A percentile compares a stretch with the other conserved stretches of the same genome.
Evolutionary conservation across 257 asterid genomes (phyloP).

Genomic region (Rauvolfia tetraphylla): DNA sequence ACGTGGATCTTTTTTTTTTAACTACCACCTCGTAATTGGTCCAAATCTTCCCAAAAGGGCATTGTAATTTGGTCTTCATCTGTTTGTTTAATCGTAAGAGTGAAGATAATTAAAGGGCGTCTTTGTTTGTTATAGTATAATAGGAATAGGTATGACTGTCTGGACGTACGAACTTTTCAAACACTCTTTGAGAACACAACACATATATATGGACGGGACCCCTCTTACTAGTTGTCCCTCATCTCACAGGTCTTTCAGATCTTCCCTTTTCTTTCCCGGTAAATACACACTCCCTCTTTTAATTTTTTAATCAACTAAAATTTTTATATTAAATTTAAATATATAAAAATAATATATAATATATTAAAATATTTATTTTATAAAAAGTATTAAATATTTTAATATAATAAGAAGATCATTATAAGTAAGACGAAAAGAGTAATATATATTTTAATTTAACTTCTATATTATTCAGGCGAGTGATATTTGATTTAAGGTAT

Average conservation of each 20-base stretch:
- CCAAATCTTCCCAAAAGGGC: background rate
- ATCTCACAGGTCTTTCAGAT: background rate
- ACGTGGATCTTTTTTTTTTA: too few relatives aligned
- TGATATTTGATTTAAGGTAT: too few relatives aligned
- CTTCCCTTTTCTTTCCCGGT: background rate
- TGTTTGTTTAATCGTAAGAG: background rate
- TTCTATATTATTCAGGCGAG: too few relatives aligned
- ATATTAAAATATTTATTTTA: too few relatives aligned
- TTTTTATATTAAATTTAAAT: too few relatives aligned
- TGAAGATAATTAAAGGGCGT: background rate
- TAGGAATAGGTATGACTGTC: background rate
- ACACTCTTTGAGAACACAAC: conserved; percentile 1
- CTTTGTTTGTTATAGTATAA: background rate
- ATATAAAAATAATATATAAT: too few relatives aligned
- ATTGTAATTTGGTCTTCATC: background rate
- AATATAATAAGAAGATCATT: too few relatives aligned
- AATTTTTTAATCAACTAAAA: background rate
- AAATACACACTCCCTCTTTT: background rate
- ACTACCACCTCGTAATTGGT: conserved; percentile 13
- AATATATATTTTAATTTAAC: too few relatives aligned
- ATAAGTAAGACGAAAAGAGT: too few relatives aligned
- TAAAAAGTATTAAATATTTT: too few relatives aligned
- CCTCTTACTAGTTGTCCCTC: conserved; percentile 17
- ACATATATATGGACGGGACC: conserved; percentile 14
- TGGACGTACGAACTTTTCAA: background rate